Conservation (phyloP, 2,329 filamentous ascomycete species). For the Claviceps purpurea region DNA sequence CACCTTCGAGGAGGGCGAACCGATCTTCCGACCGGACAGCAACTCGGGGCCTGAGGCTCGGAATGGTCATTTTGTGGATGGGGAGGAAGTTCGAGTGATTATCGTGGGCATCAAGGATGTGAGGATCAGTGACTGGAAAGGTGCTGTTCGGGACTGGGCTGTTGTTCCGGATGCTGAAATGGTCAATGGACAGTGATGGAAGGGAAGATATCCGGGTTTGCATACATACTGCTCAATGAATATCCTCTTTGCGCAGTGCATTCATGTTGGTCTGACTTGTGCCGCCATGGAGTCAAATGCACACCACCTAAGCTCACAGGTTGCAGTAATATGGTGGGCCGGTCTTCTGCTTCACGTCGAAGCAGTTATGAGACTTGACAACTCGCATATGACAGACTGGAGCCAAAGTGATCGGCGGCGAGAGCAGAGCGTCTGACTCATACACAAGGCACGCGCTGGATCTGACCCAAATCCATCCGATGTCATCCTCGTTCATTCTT, state of each 20-base stretch:
- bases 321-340: neutral
- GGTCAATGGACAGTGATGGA: constrained; percentile 26
- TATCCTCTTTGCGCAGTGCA: neutral
- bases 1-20: constrained; percentile 52
- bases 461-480: too few species aligned
- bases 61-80: constrained; percentile 57
- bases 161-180: constrained; percentile 23
- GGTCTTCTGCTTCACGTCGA: neutral
- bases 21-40: constrained; percentile 18
- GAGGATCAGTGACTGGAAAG: constrained; percentile 88
- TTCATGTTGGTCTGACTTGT: too few species aligned
- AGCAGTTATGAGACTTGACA: too few species aligned
- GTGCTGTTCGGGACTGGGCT: constrained; percentile 71
- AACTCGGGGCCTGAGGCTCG: constrained; percentile 38
- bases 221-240: neutral
- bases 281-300: neutral
- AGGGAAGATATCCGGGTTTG: neutral
- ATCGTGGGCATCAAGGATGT: constrained; percentile 75
- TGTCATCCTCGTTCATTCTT: too few species aligned
- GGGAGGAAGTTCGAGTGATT: constrained; percentile 75
- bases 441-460: too few species aligned
- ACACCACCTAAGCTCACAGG: neutral
- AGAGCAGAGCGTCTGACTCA: too few species aligned
- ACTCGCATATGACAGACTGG: too few species aligned
- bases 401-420: too few species aligned